Evolutionary conservation across 129 eudicot genomes (phyloP).

Genomic region (carrot (Daucus carota)): DH1_v3.0 NC_030387.2:14215001-14215500

Average conservation of each 20-base stretch:
- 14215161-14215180: not conserved
- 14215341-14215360: not conserved
- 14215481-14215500: slow-evolving; percentile 78
- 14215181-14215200: not conserved
- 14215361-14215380: not conserved
- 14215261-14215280: not conserved
- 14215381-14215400: not conserved
- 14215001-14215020: not conserved
- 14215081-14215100: not conserved
- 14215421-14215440: slow-evolving; percentile 74
- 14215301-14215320: not conserved
- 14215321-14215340: not conserved
- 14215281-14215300: not conserved
- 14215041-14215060: not conserved
- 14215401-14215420: not conserved
- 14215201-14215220: not conserved
- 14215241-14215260: not conserved
- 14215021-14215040: not conserved
- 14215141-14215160: not conserved
- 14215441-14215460: slow-evolving; percentile 71
- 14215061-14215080: not conserved
- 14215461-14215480: slow-evolving; percentile 74
- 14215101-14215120: not conserved
- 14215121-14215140: not conserved
- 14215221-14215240: not conserved